Evolutionary conservation across 805 yeast genomes (phyloP).

Genomic region (Aciculoconidium aculeatum): DNA sequence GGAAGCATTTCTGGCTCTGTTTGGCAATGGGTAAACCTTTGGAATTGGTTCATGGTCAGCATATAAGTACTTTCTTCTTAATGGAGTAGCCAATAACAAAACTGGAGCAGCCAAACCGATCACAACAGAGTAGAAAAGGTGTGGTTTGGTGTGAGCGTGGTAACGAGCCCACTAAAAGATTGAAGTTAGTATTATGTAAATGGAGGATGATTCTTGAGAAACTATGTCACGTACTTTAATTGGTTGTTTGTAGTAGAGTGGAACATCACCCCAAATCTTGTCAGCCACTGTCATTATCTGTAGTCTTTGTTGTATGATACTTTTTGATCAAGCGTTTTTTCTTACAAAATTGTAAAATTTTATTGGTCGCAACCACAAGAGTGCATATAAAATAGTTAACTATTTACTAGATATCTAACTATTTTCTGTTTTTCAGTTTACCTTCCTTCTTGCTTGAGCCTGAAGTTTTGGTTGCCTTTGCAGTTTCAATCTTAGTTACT

Average conservation of each 20-base stretch:
- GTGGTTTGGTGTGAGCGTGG: slow-evolving; percentile 73
- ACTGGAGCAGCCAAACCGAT: slow-evolving; percentile 67
- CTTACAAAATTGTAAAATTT: no score
- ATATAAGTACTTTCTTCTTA: slow-evolving; percentile 64
- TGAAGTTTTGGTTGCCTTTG: neutral
- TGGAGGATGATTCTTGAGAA: no score
- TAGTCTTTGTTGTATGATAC: no score
- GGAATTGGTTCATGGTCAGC: slow-evolving; percentile 66
- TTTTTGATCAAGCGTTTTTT: no score
- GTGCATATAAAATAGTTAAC: no score
- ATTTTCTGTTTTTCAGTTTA: no score
- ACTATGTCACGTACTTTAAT: slow-evolving; percentile 47
- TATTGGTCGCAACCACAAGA: no score
- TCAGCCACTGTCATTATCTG: slow-evolving; percentile 17
- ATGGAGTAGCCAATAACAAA: slow-evolving; percentile 55
- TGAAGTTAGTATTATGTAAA: slow-evolving; percentile 10
- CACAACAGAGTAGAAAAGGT: slow-evolving; percentile 57
- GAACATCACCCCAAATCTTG: slow-evolving; percentile 45
- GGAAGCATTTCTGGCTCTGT: slow-evolving; percentile 43
- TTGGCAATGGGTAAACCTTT: slow-evolving; percentile 50
- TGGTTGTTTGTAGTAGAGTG: slow-evolving; percentile 57
- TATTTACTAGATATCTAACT: no score
- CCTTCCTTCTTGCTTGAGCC: neutral
- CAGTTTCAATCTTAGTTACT: neutral
- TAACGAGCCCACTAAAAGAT: slow-evolving; percentile 67